phyloP scores from a whole-genome alignment of 495 filamentous ascomycete species.

The Podospora comata region DNA sequence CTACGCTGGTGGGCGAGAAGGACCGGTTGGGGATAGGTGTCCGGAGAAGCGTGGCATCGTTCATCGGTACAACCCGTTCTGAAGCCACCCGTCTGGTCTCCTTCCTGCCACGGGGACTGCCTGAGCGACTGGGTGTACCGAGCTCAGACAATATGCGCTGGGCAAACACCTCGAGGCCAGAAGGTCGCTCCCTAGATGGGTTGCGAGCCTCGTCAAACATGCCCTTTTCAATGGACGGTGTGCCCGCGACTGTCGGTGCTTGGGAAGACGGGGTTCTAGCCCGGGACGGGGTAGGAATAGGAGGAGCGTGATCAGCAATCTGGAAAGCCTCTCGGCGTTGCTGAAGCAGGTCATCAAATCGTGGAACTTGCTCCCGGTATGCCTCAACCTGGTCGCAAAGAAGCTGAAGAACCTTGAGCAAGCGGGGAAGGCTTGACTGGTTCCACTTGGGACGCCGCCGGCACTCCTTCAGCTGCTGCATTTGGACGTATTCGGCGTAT shows the following conservation, averaged over 20 bases:
- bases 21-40: conserved; percentile 25
- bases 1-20: conserved; percentile 37
- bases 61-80: conserved; percentile 23
- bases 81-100: conserved; percentile 23
- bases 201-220: conserved; percentile 35
- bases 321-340: conserved; percentile 68
- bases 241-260: conserved; percentile 12
- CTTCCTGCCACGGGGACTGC: conserved; percentile 48
- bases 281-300: conserved; percentile 27
- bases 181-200: conserved; percentile 44
- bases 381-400: conserved; percentile 63
- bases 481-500: conserved; percentile 43
- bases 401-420: conserved; percentile 49
- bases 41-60: conserved; percentile 25
- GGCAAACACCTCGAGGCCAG: conserved; percentile 51
- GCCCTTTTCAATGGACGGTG: conserved; percentile 29
- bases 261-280: conserved; percentile 22
- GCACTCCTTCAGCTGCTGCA: conserved; percentile 46
- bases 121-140: conserved; percentile 47
- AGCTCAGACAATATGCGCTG: conserved; percentile 56
- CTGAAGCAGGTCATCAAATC: conserved; percentile 72
- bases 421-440: conserved; percentile 43
- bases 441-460: conserved; percentile 51
- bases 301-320: conserved; percentile 44
- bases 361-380: conserved; percentile 65